Conservation (phyloP, 495 filamentous ascomycete species). For the Hypomontagnella submonticulosa region DNA sequence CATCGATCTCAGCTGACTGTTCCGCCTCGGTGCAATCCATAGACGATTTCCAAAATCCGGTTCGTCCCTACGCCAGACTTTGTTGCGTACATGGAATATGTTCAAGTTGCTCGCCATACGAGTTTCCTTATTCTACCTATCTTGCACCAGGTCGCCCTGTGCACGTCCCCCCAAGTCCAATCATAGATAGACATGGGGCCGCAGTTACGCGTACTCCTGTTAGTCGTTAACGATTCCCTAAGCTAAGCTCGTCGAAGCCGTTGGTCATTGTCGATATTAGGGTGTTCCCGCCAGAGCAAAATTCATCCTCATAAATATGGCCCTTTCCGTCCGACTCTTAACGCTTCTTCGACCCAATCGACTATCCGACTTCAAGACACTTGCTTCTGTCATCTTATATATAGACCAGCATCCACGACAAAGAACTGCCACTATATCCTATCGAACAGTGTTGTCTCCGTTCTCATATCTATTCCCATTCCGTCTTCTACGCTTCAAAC, state of each 20-base stretch:
- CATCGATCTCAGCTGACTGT: conserved; percentile 19
- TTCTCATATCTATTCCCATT: background rate
- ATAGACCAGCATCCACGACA: background rate
- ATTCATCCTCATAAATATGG: conserved; percentile 24
- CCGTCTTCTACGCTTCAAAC: background rate
- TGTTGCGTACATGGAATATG: background rate
- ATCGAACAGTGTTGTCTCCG: no score
- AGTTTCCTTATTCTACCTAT: conserved; percentile 7
- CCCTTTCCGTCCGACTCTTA: conserved; percentile 18
- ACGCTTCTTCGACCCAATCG: conserved; percentile 2
- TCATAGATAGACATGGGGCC: conserved; percentile 15
- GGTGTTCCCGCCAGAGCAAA: conserved; percentile 13
- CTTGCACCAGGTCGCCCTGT: background rate
- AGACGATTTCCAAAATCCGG: background rate
- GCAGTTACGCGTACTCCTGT: conserved; percentile 18
- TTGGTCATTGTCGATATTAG: conserved; percentile 5
- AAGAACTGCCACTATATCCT: background rate
- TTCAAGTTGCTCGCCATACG: background rate
- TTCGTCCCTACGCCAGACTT: background rate
- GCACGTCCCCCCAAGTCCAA: conserved; percentile 15
- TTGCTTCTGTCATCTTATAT: background rate
- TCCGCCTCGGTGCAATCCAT: background rate
- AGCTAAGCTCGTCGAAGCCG: background rate
- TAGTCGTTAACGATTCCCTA: conserved; percentile 13
- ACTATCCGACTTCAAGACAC: conserved; percentile 10